Evolutionary conservation across 345 rosid species (phyloP), one percentile per base, ranked within the genome.

Genomic region (Cardamine chenopodiifolia): DNA sequence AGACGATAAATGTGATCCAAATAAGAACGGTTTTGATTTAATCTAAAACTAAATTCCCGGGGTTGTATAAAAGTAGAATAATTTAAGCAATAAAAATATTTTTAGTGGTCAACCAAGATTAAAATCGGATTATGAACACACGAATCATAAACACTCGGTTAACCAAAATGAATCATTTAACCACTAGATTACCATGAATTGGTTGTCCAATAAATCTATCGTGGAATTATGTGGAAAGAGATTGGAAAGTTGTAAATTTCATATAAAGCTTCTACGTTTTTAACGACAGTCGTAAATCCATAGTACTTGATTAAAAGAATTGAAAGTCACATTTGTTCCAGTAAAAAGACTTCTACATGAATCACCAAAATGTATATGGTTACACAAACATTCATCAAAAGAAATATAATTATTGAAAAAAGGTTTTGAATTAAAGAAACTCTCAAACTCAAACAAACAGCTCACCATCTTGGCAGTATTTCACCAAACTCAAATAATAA

Each of bases 401-500:
- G 3, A 35, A 15, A 25, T 14, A 22, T 3, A 44, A 6, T 58
- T 32, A 29, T 42, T 11, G 18, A 12, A 6, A 37, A 49, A 14
- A 15, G 1, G 56, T 9, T 50, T 55, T 34, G 35, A 18, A 62
- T 44, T 54, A 56, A 77, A 77, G 13, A 28, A 48, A 70, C 0
- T 48, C 4, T 35, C 62, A 70, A 57, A 77, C 71, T 56, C 56
- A 26, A 64, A 77, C 76, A 70, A 77, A 64, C 59, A 70, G 17
- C 74, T 48, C 74, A 76, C 66, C 66, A 64, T 26, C 37, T 63
- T 47, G 61, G 66, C 49, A 56, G 61, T 63, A 57, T 66, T 77
- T 56, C 68, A 65, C 71, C 80, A 77, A 71, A 65, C 76, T 71
- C 80, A 65, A 71, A 71, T 71, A 56, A 58, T 31, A 70, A 57